Conservation (phyloP, 352 stramenopile species). For the Phytophthora multivora region DNA sequence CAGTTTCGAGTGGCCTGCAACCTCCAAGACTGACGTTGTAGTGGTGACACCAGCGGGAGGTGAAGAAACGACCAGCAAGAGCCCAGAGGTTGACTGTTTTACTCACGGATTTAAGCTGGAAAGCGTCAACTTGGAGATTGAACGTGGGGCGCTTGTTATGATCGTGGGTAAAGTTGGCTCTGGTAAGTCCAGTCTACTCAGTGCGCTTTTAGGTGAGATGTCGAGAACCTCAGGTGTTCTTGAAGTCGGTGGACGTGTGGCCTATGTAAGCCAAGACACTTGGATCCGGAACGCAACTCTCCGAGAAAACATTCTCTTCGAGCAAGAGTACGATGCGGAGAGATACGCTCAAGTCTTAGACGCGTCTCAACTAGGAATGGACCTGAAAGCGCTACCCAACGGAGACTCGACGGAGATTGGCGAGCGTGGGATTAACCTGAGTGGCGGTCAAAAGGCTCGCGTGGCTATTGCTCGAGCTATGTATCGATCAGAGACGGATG, state of each 20-base stretch:
- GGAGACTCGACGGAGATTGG: conserved; percentile 63
- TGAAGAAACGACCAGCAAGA: not conserved
- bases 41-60: conserved; percentile 13
- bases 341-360: conserved; percentile 44
- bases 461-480: conserved; percentile 90
- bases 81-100: too few species aligned
- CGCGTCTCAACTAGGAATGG: conserved; percentile 38
- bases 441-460: conserved; percentile 67
- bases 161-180: conserved; percentile 54
- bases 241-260: conserved; percentile 34
- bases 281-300: conserved; percentile 93
- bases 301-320: conserved; percentile 91
- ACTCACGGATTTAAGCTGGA: conserved; percentile 26
- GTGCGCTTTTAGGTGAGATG: conserved; percentile 58
- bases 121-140: conserved; percentile 59
- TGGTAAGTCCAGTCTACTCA: conserved; percentile 60
- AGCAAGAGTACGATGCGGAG: conserved; percentile 33
- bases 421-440: conserved; percentile 62
- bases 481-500: conserved; percentile 86
- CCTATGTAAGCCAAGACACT: conserved; percentile 89
- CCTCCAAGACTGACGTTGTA: conserved; percentile 22
- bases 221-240: conserved; percentile 21
- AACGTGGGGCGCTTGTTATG: conserved; percentile 56
- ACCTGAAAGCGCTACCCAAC: conserved; percentile 50
- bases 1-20: conserved; percentile 33